A percentile compares a stretch with the other conserved stretches of the same genome.
phyloP scores from a whole-genome alignment of 192 early-diverging fungal genomes.

The Kappamyces sp. region DNA sequence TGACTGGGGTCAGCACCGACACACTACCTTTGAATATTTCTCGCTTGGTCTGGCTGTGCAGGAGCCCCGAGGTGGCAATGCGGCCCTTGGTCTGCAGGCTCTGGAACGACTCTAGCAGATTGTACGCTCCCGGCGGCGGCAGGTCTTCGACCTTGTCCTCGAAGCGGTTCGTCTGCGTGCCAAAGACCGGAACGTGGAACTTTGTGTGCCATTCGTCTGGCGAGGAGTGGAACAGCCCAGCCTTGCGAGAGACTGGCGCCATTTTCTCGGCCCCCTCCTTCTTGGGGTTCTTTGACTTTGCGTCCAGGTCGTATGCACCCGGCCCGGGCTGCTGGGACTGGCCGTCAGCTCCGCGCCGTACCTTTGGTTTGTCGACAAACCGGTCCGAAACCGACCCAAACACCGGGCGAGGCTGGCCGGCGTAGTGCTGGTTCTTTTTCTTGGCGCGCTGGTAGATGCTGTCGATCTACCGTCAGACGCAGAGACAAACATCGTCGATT shows the following conservation, averaged over 20 bases:
- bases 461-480: constrained; percentile 18
- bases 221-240: constrained; percentile 21
- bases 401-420: constrained; percentile 10
- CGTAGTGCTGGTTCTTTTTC: constrained; percentile 10
- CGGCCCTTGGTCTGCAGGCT: constrained; percentile 28
- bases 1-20: constrained; percentile 19
- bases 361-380: constrained; percentile 23
- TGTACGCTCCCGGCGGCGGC: constrained; percentile 51
- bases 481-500: constrained; percentile 25
- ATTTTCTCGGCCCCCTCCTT: constrained; percentile 3
- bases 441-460: constrained; percentile 18
- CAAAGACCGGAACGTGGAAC: constrained; percentile 45
- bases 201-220: neutral
- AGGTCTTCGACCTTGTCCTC: constrained; percentile 25
- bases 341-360: neutral
- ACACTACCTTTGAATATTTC: constrained; percentile 40
- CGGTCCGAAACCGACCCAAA: constrained; percentile 38
- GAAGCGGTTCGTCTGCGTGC: constrained; percentile 48
- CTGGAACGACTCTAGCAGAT: constrained; percentile 39
- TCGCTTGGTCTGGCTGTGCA: constrained; percentile 29
- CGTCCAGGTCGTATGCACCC: constrained; percentile 27
- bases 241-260: neutral
- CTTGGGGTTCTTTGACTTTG: constrained; percentile 5
- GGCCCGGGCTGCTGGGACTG: constrained; percentile 37
- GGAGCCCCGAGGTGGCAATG: constrained; percentile 24